phyloP scores from a whole-genome alignment of 768 basidiomycete genomes.

The Piloderma croceum region DNA sequence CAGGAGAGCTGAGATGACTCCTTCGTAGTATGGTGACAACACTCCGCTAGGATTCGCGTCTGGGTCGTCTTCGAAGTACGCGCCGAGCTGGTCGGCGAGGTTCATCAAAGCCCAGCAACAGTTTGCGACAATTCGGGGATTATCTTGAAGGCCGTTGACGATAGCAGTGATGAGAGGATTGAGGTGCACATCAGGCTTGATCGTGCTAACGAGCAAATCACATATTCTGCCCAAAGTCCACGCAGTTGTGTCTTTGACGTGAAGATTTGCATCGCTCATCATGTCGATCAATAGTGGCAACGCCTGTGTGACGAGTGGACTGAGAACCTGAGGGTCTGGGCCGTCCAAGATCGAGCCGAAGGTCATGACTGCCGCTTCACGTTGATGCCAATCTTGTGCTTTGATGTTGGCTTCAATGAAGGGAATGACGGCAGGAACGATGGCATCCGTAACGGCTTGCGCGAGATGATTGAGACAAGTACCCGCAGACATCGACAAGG shows the following conservation, averaged over 20 bases:
- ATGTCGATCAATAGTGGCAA: slow-evolving; percentile 90
- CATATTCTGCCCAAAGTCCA: slow-evolving; percentile 97
- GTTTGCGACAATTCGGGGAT: slow-evolving; percentile 82
- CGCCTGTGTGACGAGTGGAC: slow-evolving; percentile 89
- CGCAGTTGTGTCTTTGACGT: slow-evolving; percentile 95
- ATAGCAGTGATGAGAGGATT: slow-evolving; percentile 78
- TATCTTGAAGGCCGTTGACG: slow-evolving; percentile 73
- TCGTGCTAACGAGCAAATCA: slow-evolving; percentile 77
- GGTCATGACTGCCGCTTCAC: slow-evolving; percentile 97
- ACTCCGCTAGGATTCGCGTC: slow-evolving; percentile 50
- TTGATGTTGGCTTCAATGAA: slow-evolving; percentile 98
- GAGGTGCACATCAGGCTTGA: slow-evolving; percentile 87
- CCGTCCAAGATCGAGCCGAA: slow-evolving; percentile 98
- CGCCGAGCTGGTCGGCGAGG: slow-evolving; percentile 80
- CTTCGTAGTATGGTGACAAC: slow-evolving; percentile 87
- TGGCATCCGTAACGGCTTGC: slow-evolving; percentile 81
- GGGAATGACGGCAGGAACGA: slow-evolving; percentile 91
- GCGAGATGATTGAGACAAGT: slow-evolving; percentile 88
- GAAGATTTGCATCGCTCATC: slow-evolving; percentile 81
- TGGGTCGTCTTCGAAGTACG: slow-evolving; percentile 59
- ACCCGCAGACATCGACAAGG: slow-evolving; percentile 93
- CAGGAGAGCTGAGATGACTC: slow-evolving; percentile 77
- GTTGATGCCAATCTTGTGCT: slow-evolving; percentile 85
- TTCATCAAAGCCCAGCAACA: slow-evolving; percentile 98
- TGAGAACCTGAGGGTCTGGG: slow-evolving; percentile 82